phyloP scores from a whole-genome alignment of 306 rosid genomes.

The Ormosia emarginata region DNA sequence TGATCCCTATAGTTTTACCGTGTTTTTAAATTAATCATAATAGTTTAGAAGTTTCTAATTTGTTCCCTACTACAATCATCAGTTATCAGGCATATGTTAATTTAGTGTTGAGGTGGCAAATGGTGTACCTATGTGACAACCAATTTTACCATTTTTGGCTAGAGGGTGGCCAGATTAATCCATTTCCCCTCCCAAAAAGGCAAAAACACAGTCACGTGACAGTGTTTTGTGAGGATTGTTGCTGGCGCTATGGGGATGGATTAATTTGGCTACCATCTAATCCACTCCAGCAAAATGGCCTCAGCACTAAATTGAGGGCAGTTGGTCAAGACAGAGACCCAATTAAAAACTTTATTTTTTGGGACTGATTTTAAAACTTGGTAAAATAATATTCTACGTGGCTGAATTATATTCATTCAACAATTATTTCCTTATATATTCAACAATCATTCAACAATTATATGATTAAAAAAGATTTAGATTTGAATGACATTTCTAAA shows the following conservation, averaged over 20 bases:
- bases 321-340: background rate
- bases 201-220: background rate
- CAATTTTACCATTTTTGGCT: background rate
- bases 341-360: background rate
- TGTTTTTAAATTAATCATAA: background rate
- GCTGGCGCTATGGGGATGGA: background rate
- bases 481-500: too few species aligned
- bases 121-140: background rate
- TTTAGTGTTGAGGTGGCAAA: background rate
- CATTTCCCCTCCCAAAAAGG: background rate
- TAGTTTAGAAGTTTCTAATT: background rate
- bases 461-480: too few species aligned
- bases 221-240: background rate
- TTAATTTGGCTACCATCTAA: background rate
- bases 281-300: background rate
- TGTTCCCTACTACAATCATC: background rate
- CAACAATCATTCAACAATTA: too few species aligned
- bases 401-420: background rate
- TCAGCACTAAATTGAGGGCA: background rate
- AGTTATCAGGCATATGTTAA: background rate
- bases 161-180: background rate
- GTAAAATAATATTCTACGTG: background rate
- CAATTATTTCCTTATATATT: conserved; percentile 15
- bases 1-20: background rate
- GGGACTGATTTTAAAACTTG: background rate